Evolutionary conservation across 2,329 filamentous ascomycete species (phyloP), one percentile per base, ranked within the genome.

Genomic region (Orbilia javanica): DNA sequence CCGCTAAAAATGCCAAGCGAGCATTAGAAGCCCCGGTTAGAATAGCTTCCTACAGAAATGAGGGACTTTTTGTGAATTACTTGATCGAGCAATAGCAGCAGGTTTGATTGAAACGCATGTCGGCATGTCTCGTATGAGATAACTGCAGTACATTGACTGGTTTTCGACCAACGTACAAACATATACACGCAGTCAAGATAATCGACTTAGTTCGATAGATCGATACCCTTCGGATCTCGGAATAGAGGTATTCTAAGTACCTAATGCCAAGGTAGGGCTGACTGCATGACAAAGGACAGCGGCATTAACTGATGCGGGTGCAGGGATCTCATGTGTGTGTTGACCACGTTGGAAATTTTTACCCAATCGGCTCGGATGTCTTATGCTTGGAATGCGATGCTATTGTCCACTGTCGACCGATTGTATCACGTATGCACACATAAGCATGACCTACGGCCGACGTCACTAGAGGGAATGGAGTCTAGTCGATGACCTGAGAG

Each of bases 271-370:
- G 52, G n/a, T 57, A 57, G 52, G 52, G 52, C 52, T 57, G 29
- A n/a, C n/a, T n/a, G n/a, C n/a, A n/a, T n/a, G n/a, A 57, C 25
- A n/a, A 36, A 57, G n/a, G 20, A 36, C 31, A 15, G 4, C 52
- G 52, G 27, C 52, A 22, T 8, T 20, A 34, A 36, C 52, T 31
- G 4, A 20, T 57, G 29, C 29, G 25, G 8, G 52, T n/a, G 52
- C 29, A 57, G 27, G 29, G 29, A 15, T 36, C 6, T 11, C 15
- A 27, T 60, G 22, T n/a, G 10, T 60, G 55, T 25, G 55, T 60
- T 60, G 55, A 60, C 55, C 18, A 42, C 55, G 55, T 60, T 60
- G 55, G 55, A 60, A 42, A 60, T 42, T 39, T 60, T 60, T 60
- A 60, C 55, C 55, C 55, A 60, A 60, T 57, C 52, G 52, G 52